Evolutionary conservation across 2,329 filamentous ascomycete genomes (phyloP), one percentile per base, ranked within the genome.

Genomic region (Neonectria faginata): DNA sequence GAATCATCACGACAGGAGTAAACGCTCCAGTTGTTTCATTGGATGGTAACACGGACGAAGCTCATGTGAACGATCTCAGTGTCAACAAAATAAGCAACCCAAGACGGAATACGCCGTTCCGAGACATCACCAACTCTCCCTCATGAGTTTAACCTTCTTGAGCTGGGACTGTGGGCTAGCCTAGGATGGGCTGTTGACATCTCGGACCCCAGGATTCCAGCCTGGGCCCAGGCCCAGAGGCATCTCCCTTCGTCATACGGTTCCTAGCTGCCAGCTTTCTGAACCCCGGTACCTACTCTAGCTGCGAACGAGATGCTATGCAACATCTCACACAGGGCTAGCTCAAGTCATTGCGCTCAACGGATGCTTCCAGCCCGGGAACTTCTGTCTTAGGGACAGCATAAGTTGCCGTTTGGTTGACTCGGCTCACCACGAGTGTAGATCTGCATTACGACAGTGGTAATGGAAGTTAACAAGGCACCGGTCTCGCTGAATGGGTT

Each of bases 51-150:
- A 29, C 25, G 47, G 16, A 22, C 11, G 25, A 31, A 18, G 18
- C 27, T 20, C n/a, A 51, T 12, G 18, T 10, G 2, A 50, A n/a
- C 16, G 14, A 14, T 11, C 48, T 10, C 11, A 51, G 47, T 51
- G 47, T 9, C 9, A 20, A 33, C 27, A 10, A 51, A 31, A 33
- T 12, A 20, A 33, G 29, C 29, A 31, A 51, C n/a, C n/a, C 10
- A 51, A 11, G 29, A 51, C 48, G 48, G 48, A 33, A 51, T 12
- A 14, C 48, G 22, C 29, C 29, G 48, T 33, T 51, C 48, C 48
- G 48, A 51, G 48, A 51, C 48, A 51, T 12, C 27, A 20, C 29
- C 27, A n/a, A 11, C 29, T 31, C 48, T 51, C 31, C 27, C 27
- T 20, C 5, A 29, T 20, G 18, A 33, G 29, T 51, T 33, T 31